Evolutionary conservation across 2,329 filamentous ascomycete genomes (phyloP).

Genomic region (Bimuria novae-zelandiae): DNA sequence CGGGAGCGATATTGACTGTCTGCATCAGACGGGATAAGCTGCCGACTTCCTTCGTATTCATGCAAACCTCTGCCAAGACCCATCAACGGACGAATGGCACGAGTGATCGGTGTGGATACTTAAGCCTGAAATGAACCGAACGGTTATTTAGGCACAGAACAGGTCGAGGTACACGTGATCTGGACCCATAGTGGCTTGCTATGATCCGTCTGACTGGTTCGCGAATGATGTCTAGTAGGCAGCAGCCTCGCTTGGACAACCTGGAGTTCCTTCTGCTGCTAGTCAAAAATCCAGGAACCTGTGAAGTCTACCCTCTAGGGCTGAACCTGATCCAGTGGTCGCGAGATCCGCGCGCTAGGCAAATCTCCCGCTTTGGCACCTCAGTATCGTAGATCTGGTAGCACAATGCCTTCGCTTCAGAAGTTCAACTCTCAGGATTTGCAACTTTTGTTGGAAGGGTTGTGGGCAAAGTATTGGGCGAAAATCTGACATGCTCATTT

Average conservation of each 20-base stretch:
- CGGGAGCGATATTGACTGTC: slow-evolving; percentile 23
- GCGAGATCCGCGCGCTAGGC: no score
- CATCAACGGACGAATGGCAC: neutral
- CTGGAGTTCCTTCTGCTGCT: no score
- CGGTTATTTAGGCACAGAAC: neutral
- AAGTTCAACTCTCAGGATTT: no score
- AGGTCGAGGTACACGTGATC: neutral
- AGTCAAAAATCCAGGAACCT: no score
- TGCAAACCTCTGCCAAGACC: neutral
- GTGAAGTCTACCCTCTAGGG: no score
- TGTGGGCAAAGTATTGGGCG: no score
- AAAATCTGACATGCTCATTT: no score
- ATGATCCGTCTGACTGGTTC: neutral
- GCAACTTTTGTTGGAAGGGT: no score
- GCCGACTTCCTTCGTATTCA: slow-evolving; percentile 10
- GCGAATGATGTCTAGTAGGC: neutral
- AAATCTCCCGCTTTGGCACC: no score
- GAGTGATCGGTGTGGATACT: neutral
- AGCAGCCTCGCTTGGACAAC: neutral
- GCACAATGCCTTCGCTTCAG: no score
- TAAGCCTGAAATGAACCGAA: neutral
- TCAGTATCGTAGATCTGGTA: no score
- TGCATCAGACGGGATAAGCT: slow-evolving; percentile 19
- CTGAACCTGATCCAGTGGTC: no score
- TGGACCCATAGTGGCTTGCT: neutral